phyloP scores from a whole-genome alignment of 345 rosid genomes.

The Ceriops tagal region DNA sequence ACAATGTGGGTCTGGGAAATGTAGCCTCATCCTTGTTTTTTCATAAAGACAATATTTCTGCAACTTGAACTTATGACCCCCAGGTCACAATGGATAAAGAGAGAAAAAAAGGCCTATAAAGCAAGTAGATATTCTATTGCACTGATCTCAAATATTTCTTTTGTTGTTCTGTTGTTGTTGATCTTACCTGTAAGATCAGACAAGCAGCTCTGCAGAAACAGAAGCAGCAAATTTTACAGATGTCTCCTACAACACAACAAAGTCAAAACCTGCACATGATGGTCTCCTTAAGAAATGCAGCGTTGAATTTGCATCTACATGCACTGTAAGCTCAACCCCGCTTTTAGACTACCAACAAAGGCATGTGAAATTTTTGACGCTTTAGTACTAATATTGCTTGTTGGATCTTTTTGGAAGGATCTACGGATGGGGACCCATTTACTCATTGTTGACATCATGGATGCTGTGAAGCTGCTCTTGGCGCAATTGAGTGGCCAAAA shows the following conservation, averaged over 20 bases:
- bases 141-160: neutral
- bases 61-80: no score
- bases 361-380: neutral
- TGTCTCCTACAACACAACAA: constrained; percentile 2
- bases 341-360: constrained; percentile 6
- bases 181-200: constrained; percentile 21
- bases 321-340: constrained; percentile 28
- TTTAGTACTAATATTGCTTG: neutral
- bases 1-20: no score
- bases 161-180: neutral
- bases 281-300: constrained; percentile 42
- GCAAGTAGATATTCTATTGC: no score
- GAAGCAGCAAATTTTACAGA: constrained; percentile 18
- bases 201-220: constrained; percentile 8
- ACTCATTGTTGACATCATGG: constrained; percentile 43
- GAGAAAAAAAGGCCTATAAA: no score
- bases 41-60: no score
- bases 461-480: constrained; percentile 38
- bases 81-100: no score
- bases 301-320: constrained; percentile 33
- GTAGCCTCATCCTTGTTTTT: no score
- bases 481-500: constrained; percentile 42
- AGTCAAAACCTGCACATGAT: constrained; percentile 20
- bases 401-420: constrained; percentile 30
- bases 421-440: constrained; percentile 58